Conservation (phyloP, 2,329 filamentous ascomycete genomes). For the Fusarium sp. region DNA sequence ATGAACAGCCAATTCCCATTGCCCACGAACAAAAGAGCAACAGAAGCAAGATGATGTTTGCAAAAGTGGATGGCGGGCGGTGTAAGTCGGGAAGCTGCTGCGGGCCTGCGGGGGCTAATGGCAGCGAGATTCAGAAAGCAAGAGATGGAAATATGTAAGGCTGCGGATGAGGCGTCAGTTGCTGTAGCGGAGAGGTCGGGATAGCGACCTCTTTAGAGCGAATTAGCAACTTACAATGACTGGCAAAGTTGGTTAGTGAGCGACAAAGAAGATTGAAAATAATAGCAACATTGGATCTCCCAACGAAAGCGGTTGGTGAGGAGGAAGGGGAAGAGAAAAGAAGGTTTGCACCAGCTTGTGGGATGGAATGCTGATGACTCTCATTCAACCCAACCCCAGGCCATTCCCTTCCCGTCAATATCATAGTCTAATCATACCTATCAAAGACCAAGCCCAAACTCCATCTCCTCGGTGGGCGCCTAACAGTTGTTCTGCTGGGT, state of each 20-base stretch:
- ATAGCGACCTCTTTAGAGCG: not conserved
- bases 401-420: slow-evolving; percentile 25
- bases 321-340: slow-evolving; percentile 5
- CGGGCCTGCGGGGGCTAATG: slow-evolving; percentile 34
- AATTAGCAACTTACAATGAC: slow-evolving; percentile 21
- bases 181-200: slow-evolving; percentile 9
- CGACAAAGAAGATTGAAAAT: slow-evolving; percentile 7
- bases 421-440: not conserved
- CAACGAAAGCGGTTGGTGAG: slow-evolving; percentile 24
- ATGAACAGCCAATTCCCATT: slow-evolving; percentile 10
- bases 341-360: slow-evolving; percentile 22
- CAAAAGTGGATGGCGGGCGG: slow-evolving; percentile 40
- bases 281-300: not conserved
- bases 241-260: slow-evolving; percentile 19
- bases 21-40: slow-evolving; percentile 9
- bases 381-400: slow-evolving; percentile 9
- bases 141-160: slow-evolving; percentile 22
- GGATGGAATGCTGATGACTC: slow-evolving; percentile 34
- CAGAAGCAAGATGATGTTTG: slow-evolving; percentile 37
- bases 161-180: slow-evolving; percentile 27
- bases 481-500: slow-evolving; percentile 34
- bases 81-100: slow-evolving; percentile 42
- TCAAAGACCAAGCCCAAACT: not conserved
- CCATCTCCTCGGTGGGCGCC: slow-evolving; percentile 7
- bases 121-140: slow-evolving; percentile 14